Evolutionary conservation across 2,329 filamentous ascomycete species (phyloP), one percentile per base, ranked within the genome.

Genomic region (Cordyceps cicadae): DNA sequence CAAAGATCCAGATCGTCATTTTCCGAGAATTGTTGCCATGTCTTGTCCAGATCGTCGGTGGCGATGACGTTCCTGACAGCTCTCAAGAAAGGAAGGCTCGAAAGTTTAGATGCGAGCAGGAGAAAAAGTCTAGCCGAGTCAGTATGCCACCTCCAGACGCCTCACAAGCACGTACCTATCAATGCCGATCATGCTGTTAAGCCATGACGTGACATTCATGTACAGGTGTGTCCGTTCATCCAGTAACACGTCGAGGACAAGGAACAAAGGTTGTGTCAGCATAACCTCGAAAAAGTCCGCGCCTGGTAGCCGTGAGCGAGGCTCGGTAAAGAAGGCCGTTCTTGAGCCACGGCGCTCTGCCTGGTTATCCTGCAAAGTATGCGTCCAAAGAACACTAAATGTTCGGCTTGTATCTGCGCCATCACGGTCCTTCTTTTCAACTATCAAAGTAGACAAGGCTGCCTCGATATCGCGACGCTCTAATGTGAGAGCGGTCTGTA

Each of bases 321-420:
- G 32, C 21, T 60, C 58, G 1, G 14, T 2, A 5, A 54, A 12
- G 11, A n/a, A 21, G 15, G 32, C 17, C 3, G 64, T 63, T 64
- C 78, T 82, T 6, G 80, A 75, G 6, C 76, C 73, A 62, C 80
- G 75, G n/a, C 81, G 75, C 59, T 84, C 82, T 12, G 78, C 73
- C 19, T 77, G 74, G 67, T 79, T 82, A 63, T 86, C 85, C 68
- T 87, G 84, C 32, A 87, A 71, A 21, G 82, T 90, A 69, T 95
- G 90, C n/a, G 86, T 87, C 91, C 92, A 96, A 3, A 96, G 74
- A 4, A 91, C 83, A 46, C 83, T 80, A 70, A 96, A 93, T 14
- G 83, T 86, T 54, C 87, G 81, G 1, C 85, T 87, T 59, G 82
- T 76, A 62, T 92, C 87, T 5, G 83, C 81, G 61, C 77, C 69